These are phyloP conservation scores for Colletotrichum plurivorum DNA, from an alignment of 2,329 filamentous ascomycete genomes.

Conservation along the genomic window DNA sequence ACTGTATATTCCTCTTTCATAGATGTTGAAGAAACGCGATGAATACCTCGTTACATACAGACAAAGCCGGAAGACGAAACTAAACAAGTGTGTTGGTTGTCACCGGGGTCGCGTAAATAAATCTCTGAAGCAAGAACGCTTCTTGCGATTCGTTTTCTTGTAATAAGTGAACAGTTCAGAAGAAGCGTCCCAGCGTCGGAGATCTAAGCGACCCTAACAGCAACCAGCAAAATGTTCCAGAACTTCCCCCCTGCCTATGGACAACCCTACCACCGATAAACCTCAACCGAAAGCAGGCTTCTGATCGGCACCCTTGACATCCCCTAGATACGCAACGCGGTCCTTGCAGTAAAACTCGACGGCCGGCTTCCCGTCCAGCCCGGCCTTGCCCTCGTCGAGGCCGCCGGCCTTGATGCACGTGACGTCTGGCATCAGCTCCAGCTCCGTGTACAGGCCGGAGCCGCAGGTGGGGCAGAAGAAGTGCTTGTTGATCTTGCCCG, in stretches of 20 bases:
- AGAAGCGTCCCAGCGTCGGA: no score
- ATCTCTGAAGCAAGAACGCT: no score
- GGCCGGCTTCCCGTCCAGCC: constrained; percentile 57
- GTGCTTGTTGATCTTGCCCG: constrained; percentile 69
- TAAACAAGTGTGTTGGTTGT: no score
- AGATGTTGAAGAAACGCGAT: neutral
- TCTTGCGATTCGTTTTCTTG: no score
- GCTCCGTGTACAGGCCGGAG: constrained; percentile 63
- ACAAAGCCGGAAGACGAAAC: no score
- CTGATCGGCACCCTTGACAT: constrained; percentile 63
- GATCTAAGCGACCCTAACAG: no score
- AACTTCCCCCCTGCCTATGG: no score
- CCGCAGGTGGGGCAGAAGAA: constrained; percentile 69
- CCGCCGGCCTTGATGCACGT: constrained; percentile 66
- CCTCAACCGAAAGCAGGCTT: constrained; percentile 45
- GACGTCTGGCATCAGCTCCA: constrained; percentile 67
- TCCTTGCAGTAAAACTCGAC: constrained; percentile 69
- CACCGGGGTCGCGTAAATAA: no score
- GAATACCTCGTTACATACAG: no score
- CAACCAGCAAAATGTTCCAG: no score
- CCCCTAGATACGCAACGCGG: constrained; percentile 59
- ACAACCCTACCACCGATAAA: no score
- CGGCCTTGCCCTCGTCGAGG: constrained; percentile 63
- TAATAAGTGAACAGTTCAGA: no score
- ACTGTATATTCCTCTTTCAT: neutral